Evolutionary conservation across 352 stramenopile genomes (phyloP), one percentile per base, ranked within the genome.

Genomic region (Stramenopiles sp.): DNA sequence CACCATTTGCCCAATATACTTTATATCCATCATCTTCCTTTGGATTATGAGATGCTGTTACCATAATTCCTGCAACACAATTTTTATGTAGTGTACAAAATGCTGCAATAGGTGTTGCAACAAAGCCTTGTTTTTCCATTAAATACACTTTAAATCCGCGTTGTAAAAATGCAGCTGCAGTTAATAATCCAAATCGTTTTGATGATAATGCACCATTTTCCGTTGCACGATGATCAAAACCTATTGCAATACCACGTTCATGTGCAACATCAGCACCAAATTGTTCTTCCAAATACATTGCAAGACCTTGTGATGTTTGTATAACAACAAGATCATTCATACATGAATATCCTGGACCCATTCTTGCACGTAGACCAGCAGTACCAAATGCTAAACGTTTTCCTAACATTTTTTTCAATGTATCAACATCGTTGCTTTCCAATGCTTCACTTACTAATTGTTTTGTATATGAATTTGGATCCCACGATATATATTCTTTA

Each of bases 1-100:
- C 94, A 63, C 90, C 95, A 82, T 97, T 96, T 65, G 81, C 84
- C 89, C 92, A 96, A 84, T 97, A 97, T 0, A 97, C 89, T 83
- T 99, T 99, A 87, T 98, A 98, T 43, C 96, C 96, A 85, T 98
- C 93, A 88, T 99, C 96, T 1, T 87, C 85, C 84, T 98, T 98
- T 4, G 96, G 96, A 88, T 99, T 99, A 85, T 99, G 96, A 77
- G 92, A 98, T 27, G 95, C 95, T 30, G 93, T 97, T 69, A 96
- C 90, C 92, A 97, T 97, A 32, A 97, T 86, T 30, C 92, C 92
- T 0, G 88, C 89, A 0, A 87, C 88, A 38, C 88, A 92, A 38
- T 84, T 79, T 80, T 91, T 91, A 74, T 91, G 84, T 78, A 93
- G 86, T 90, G 0, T 90, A 82, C 86, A 90, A 90, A 31, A 90